A percentile compares a stretch with the other conserved stretches of the same genome.
phyloP scores from a whole-genome alignment of 352 stramenopile genomes.

The Phytophthora pinifolia region DNA sequence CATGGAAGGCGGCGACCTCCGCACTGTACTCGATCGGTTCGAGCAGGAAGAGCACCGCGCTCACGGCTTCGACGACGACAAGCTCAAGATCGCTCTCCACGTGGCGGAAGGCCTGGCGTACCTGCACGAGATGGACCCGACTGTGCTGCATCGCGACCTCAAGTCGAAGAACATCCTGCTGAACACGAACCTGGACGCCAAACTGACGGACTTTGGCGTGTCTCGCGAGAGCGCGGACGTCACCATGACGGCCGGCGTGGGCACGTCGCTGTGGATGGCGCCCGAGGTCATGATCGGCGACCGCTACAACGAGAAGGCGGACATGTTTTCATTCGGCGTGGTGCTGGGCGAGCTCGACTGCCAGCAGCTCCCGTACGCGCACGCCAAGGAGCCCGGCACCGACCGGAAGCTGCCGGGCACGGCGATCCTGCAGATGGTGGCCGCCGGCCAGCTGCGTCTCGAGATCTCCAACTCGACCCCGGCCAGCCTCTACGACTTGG shows the following conservation, averaged over 20 bases:
- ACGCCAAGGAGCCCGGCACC: slow-evolving; percentile 26
- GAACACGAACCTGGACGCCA: slow-evolving; percentile 32
- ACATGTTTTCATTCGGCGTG: slow-evolving; percentile 53
- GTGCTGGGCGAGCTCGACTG: slow-evolving; percentile 37
- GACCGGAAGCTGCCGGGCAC: slow-evolving; percentile 31
- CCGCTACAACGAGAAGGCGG: slow-evolving; percentile 41
- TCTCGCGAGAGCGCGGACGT: slow-evolving; percentile 38
- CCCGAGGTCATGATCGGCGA: slow-evolving; percentile 50
- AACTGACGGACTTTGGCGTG: slow-evolving; percentile 49
- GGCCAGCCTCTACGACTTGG: slow-evolving; percentile 28
- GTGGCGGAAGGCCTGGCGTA: slow-evolving; percentile 40
- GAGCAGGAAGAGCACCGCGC: slow-evolving; percentile 31
- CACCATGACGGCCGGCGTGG: slow-evolving; percentile 48
- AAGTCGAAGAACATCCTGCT: slow-evolving; percentile 48
- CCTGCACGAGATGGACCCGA: slow-evolving; percentile 39
- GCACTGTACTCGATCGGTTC: slow-evolving; percentile 36
- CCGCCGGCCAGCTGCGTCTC: slow-evolving; percentile 34
- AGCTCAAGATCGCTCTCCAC: slow-evolving; percentile 43
- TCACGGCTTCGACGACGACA: slow-evolving; percentile 37
- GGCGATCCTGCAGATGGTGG: slow-evolving; percentile 44
- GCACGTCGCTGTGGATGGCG: slow-evolving; percentile 45
- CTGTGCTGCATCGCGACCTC: slow-evolving; percentile 37
- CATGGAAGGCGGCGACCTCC: slow-evolving; percentile 49
- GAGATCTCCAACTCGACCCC: slow-evolving; percentile 36
- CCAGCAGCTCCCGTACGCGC: slow-evolving; percentile 34